Percentiles rank a stretch among this genome's conserved stretches.
Evolutionary conservation across 208 protist genomes (phyloP).

Genomic region (Kentomonas sorsogonicus): DNA sequence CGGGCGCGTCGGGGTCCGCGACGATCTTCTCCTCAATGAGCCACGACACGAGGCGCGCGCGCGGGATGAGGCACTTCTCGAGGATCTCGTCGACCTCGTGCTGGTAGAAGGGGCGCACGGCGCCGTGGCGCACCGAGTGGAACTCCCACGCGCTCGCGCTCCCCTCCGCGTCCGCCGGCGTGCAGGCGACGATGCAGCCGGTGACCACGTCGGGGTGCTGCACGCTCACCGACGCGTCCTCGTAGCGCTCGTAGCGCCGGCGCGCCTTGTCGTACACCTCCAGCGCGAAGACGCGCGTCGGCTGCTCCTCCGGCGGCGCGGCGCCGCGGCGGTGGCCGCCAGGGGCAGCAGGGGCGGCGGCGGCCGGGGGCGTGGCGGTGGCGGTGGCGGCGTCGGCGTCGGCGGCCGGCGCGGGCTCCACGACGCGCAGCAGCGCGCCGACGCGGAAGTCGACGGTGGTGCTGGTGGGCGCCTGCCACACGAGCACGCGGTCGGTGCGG

Average conservation of each 20-base stretch:
- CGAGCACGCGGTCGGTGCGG: conserved; percentile 48
- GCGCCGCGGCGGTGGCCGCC: conserved; percentile 12
- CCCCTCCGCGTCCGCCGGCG: conserved; percentile 32
- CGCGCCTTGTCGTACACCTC: conserved; percentile 81
- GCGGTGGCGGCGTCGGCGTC: conserved; percentile 4
- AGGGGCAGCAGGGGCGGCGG: neutral
- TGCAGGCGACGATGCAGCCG: conserved; percentile 73
- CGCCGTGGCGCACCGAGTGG: conserved; percentile 64
- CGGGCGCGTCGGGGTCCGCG: conserved; percentile 13
- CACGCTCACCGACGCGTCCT: conserved; percentile 60
- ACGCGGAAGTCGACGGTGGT: conserved; percentile 79
- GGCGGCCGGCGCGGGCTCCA: conserved; percentile 5
- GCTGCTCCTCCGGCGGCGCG: conserved; percentile 16
- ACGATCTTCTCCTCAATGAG: conserved; percentile 51
- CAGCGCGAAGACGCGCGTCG: conserved; percentile 49
- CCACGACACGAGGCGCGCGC: conserved; percentile 63
- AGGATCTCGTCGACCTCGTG: conserved; percentile 60
- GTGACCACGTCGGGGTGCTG: conserved; percentile 63
- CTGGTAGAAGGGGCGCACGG: conserved; percentile 68
- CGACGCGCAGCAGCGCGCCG: conserved; percentile 25
- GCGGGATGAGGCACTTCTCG: conserved; percentile 54
- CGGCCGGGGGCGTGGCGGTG: neutral
- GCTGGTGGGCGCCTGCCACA: conserved; percentile 63
- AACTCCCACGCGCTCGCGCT: conserved; percentile 39
- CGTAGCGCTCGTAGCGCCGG: conserved; percentile 76